These are phyloP conservation scores for Nicotiana tomentosiformis DNA, from an alignment of 257 asterid species.

Conservation along the genomic window DNA sequence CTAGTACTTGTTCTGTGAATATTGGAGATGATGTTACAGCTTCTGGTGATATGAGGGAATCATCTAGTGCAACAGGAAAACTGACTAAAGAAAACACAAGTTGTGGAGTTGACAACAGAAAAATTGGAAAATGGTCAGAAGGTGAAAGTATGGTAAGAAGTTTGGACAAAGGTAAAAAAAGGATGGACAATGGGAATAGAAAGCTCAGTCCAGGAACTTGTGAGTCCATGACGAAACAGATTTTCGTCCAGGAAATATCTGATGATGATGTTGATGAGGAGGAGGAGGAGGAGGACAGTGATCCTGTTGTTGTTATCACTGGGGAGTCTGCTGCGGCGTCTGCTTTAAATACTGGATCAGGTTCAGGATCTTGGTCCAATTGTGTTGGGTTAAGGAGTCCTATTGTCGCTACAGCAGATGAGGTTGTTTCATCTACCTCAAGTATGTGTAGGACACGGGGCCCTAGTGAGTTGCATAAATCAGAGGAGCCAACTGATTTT, in stretches of 20 bases:
- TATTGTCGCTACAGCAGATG: background rate
- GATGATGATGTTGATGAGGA: background rate
- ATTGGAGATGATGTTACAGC: background rate
- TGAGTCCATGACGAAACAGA: background rate
- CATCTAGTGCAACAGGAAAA: background rate
- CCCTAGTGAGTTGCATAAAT: background rate
- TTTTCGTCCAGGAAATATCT: background rate
- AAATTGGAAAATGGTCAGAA: background rate
- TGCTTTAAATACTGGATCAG: background rate
- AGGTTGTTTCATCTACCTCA: slow-evolving; percentile 19
- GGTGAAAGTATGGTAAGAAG: background rate
- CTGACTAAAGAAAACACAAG: background rate
- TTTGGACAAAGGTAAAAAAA: background rate
- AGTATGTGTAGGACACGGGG: background rate
- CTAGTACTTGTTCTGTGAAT: background rate
- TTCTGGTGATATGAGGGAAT: background rate
- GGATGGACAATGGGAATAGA: background rate
- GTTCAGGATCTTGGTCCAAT: slow-evolving; percentile 14
- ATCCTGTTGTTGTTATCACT: background rate
- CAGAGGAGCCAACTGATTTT: background rate
- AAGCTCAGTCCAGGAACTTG: background rate
- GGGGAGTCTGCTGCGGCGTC: background rate
- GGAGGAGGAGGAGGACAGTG: background rate
- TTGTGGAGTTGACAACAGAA: background rate
- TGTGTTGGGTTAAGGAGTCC: background rate